Percentiles rank a stretch among this genome's conserved stretches.
These are phyloP conservation scores for Fusarium sp. DNA, from an alignment of 2,329 filamentous ascomycete genomes.

Conservation along the genomic window DNA sequence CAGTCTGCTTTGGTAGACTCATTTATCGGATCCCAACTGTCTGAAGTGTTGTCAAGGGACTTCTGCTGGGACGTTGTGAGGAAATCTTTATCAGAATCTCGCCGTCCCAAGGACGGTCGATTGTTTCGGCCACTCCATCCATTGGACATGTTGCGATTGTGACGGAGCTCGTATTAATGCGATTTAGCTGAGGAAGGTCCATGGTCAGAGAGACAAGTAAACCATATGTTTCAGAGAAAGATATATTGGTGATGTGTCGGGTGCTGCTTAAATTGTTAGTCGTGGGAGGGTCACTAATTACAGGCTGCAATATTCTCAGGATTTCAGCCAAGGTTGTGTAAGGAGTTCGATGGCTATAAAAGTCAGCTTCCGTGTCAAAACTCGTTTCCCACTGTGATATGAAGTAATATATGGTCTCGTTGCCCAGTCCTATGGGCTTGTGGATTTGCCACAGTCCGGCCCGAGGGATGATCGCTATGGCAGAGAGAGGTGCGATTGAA, in stretches of 20 bases:
- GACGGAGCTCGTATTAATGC: too few species aligned
- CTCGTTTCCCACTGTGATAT: too few species aligned
- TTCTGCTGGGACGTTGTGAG: neutral
- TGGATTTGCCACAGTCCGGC: neutral
- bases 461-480: neutral
- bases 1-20: neutral
- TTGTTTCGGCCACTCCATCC: neutral
- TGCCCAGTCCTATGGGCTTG: neutral
- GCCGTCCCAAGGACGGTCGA: fast-evolving
- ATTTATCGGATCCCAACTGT: fast-evolving
- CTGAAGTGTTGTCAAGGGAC: neutral
- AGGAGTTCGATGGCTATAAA: too few species aligned
- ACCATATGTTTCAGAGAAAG: neutral
- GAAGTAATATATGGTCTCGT: too few species aligned
- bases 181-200: neutral
- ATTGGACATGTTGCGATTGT: neutral
- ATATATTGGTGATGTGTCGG: neutral
- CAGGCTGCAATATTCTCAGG: too few species aligned
- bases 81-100: neutral
- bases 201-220: neutral
- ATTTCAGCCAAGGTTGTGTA: too few species aligned
- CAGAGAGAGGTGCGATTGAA: neutral
- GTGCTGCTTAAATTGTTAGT: neutral
- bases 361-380: too few species aligned
- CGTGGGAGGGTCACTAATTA: too few species aligned